These are phyloP conservation scores for Zymoseptoria pseudotritici DNA, from an alignment of 2,329 filamentous ascomycete species.

Conservation along the genomic window DNA sequence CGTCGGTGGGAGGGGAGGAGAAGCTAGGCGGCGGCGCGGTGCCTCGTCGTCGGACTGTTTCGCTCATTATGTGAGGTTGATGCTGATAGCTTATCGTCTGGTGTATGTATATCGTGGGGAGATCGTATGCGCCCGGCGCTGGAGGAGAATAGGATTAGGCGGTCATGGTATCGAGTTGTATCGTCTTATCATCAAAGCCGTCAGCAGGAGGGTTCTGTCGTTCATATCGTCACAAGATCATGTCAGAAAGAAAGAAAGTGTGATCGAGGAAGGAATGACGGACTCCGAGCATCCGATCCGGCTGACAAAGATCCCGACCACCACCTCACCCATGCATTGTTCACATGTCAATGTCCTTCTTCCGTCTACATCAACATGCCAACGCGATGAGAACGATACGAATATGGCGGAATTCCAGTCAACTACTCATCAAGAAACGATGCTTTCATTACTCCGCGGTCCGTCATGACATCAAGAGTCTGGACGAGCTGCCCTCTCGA, in stretches of 20 bases:
- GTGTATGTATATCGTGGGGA: background rate
- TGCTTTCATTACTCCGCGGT: slow-evolving; percentile 45
- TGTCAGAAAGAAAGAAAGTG: background rate
- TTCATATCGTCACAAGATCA: background rate
- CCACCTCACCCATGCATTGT: background rate
- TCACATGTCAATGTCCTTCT: background rate
- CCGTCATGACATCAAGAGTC: slow-evolving; percentile 45
- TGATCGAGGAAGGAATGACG: background rate
- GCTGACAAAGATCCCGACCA: background rate
- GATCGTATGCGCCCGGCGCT: background rate
- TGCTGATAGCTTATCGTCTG: background rate
- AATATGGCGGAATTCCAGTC: background rate
- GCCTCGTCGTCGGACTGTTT: background rate
- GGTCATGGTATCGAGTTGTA: background rate
- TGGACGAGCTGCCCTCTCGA: slow-evolving; percentile 46
- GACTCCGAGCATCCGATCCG: background rate
- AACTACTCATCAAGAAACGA: slow-evolving; percentile 14
- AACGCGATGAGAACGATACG: background rate
- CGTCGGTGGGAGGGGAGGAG: background rate
- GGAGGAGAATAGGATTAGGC: background rate
- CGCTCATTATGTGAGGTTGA: background rate
- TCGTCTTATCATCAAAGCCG: background rate
- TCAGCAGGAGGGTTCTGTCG: background rate
- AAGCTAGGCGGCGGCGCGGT: background rate
- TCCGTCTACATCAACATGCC: background rate